Conservation (phyloP, 2,329 filamentous ascomycete genomes). For the Penicillium sp. region DNA sequence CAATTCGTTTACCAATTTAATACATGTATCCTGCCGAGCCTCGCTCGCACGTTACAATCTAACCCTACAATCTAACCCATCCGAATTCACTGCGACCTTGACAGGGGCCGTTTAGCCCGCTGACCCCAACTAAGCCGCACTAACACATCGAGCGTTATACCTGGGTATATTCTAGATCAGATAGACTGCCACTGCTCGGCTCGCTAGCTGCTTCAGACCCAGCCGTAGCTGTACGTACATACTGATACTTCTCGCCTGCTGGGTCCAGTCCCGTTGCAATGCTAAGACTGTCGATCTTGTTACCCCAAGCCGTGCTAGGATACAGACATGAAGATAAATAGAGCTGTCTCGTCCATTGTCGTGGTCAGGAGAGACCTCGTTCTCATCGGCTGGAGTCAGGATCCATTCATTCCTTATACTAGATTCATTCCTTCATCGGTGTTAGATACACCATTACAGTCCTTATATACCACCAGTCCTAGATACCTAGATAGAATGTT, state of each 20-base stretch:
- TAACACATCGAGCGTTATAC: neutral
- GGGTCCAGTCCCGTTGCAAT: neutral
- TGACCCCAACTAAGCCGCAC: neutral
- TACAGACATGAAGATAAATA: neutral
- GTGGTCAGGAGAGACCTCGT: neutral
- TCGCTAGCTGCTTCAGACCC: neutral
- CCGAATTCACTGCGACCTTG: neutral
- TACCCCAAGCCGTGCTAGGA: neutral
- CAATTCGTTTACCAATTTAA: neutral
- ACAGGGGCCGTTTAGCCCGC: neutral
- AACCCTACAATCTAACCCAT: too few species aligned
- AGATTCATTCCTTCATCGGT: neutral
- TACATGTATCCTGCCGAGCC: neutral
- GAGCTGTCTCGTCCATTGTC: neutral
- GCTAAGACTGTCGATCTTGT: neutral
- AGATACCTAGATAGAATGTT: conserved; percentile 5
- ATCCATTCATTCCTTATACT: neutral
- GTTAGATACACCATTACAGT: conserved; percentile 11
- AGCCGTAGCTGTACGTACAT: too few species aligned
- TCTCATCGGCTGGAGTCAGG: too few species aligned
- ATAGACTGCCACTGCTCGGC: neutral
- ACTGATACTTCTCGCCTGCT: neutral
- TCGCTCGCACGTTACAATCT: neutral
- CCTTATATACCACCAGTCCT: neutral
- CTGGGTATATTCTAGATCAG: too few species aligned